phyloP scores from a whole-genome alignment of 2,329 filamentous ascomycete genomes.

The Exophiala alcalophila region DNA sequence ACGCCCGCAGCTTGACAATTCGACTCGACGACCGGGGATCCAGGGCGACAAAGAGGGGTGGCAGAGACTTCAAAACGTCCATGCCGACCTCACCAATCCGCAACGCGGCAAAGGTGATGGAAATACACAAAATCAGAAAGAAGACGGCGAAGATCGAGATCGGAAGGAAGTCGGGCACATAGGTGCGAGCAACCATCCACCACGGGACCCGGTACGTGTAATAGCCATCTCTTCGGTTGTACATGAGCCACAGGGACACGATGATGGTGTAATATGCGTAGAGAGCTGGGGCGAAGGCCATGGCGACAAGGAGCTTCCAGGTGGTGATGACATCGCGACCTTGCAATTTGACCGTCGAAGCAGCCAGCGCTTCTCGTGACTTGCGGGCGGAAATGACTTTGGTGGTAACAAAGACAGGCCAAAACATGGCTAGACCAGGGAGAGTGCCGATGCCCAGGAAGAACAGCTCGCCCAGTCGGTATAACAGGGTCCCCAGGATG shows the following conservation, averaged over 20 bases:
- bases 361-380: conserved; percentile 77
- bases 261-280: conserved; percentile 77
- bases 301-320: conserved; percentile 87
- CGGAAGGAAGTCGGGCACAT: conserved; percentile 74
- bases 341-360: conserved; percentile 83
- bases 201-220: conserved; percentile 76
- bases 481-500: conserved; percentile 73
- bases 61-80: conserved; percentile 94
- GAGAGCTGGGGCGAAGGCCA: conserved; percentile 76
- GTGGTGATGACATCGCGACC: conserved; percentile 88
- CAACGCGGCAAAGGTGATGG: conserved; percentile 86
- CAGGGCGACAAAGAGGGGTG: conserved; percentile 80
- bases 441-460: conserved; percentile 77
- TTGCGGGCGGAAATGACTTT: conserved; percentile 80
- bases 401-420: conserved; percentile 79
- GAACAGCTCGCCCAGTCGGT: conserved; percentile 73
- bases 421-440: conserved; percentile 82
- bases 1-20: conserved; percentile 70
- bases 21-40: conserved; percentile 81
- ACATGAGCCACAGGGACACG: conserved; percentile 72
- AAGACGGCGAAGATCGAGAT: conserved; percentile 72
- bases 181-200: conserved; percentile 64
- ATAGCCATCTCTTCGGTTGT: conserved; percentile 77
- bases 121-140: conserved; percentile 77
- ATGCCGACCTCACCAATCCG: conserved; percentile 97